Evolutionary conservation across 768 basidiomycete genomes (phyloP).

Genomic region (Macrocybe gigantea): DNA sequence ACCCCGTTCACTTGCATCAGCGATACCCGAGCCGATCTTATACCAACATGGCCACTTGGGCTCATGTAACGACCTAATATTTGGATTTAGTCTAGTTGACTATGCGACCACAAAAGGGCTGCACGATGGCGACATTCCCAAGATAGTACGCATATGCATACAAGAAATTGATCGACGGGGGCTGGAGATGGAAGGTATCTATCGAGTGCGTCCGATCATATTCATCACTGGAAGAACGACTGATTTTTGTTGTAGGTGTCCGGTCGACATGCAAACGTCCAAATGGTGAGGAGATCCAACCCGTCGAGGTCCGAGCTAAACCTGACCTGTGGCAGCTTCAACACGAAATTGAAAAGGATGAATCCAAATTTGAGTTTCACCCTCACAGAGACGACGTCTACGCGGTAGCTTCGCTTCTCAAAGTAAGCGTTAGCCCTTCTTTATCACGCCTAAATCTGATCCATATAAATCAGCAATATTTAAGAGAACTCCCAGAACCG

Average conservation of each 20-base stretch:
- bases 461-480: constrained; percentile 47
- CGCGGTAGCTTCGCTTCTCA: constrained; percentile 78
- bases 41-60: constrained; percentile 81
- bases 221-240: constrained; percentile 1
- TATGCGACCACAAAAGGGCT: constrained; percentile 80
- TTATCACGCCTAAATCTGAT: not conserved
- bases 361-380: constrained; percentile 68
- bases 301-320: too few relatives aligned
- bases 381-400: constrained; percentile 69
- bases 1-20: constrained; percentile 54
- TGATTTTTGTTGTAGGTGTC: constrained; percentile 48
- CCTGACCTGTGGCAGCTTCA: constrained; percentile 47
- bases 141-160: constrained; percentile 76
- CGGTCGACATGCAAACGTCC: constrained; percentile 79
- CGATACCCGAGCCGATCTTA: constrained; percentile 65
- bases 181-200: constrained; percentile 74
- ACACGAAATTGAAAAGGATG: constrained; percentile 84
- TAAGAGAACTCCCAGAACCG: constrained; percentile 86
- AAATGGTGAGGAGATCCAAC: constrained; percentile 46
- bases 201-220: constrained; percentile 44
- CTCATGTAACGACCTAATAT: constrained; percentile 82
- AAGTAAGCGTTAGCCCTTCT: constrained; percentile 40
- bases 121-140: constrained; percentile 69
- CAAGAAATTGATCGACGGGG: constrained; percentile 79
- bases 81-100: constrained; percentile 83